Evolutionary conservation across 2,329 filamentous ascomycete genomes (phyloP).

Genomic region (Ceratocystis lukuohia): DNA sequence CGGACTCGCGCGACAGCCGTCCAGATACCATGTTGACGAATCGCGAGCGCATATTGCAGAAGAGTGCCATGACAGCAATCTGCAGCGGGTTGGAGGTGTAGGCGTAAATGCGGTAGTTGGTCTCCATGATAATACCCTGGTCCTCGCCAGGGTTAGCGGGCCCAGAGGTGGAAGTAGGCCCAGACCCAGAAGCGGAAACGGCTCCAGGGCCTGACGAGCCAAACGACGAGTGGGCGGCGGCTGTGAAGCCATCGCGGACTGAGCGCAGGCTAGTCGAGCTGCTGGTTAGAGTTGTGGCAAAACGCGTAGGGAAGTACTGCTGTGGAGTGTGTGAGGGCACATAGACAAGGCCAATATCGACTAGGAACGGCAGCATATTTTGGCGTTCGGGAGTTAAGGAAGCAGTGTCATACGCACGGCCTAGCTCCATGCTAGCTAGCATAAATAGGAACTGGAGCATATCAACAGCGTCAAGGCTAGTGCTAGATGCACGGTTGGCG

Average conservation of each 20-base stretch:
- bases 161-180: constrained; percentile 30
- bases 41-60: constrained; percentile 73
- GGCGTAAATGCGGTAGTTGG: constrained; percentile 93
- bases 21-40: constrained; percentile 92
- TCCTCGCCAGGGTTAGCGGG: constrained; percentile 29
- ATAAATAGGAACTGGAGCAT: constrained; percentile 94
- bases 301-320: constrained; percentile 76
- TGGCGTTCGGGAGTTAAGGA: constrained; percentile 69
- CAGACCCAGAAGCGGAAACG: background rate
- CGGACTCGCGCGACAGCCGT: constrained; percentile 75
- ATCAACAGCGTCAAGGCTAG: constrained; percentile 76
- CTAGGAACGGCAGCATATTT: constrained; percentile 79
- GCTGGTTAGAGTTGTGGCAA: constrained; percentile 84
- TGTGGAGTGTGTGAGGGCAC: constrained; percentile 43
- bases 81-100: constrained; percentile 91
- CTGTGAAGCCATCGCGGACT: constrained; percentile 54
- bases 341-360: constrained; percentile 88
- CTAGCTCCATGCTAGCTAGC: constrained; percentile 82
- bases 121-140: constrained; percentile 91
- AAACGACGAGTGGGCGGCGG: constrained; percentile 37
- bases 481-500: constrained; percentile 43
- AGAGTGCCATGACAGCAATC: constrained; percentile 85
- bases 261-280: constrained; percentile 61
- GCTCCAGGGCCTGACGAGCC: constrained; percentile 27
- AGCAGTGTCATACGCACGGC: constrained; percentile 76